A percentile compares a stretch with the other conserved stretches of the same genome.
Evolutionary conservation across 768 basidiomycete genomes (phyloP).

Genomic region (Hygrocybe punicea): DNA sequence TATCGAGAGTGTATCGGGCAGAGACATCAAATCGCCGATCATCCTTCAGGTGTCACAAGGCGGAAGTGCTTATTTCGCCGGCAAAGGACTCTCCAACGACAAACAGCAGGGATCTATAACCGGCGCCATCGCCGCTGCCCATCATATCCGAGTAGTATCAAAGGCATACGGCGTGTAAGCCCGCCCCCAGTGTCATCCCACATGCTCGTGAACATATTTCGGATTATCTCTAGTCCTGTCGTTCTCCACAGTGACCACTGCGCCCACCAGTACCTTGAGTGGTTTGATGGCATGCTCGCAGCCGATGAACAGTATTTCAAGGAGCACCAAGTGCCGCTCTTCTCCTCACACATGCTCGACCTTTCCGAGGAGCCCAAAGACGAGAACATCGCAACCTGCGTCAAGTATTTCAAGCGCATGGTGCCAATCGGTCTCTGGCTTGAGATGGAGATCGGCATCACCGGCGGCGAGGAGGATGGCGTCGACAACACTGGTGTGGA

Average conservation of each 20-base stretch:
- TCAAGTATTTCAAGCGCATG: constrained; percentile 94
- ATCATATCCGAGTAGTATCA: constrained; percentile 84
- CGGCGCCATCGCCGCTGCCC: constrained; percentile 91
- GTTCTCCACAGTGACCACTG: constrained; percentile 98
- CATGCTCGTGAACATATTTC: constrained; percentile 1
- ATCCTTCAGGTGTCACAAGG: constrained; percentile 98
- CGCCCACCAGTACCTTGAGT: constrained; percentile 94
- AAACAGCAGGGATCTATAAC: constrained; percentile 92
- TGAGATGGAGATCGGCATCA: constrained; percentile 99
- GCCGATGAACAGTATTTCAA: constrained; percentile 94
- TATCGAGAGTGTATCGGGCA: constrained; percentile 29
- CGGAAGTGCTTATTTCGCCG: constrained; percentile 92
- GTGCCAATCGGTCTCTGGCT: constrained; percentile 90
- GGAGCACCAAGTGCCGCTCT: constrained; percentile 79
- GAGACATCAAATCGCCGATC: constrained; percentile 95
- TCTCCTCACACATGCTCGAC: constrained; percentile 99
- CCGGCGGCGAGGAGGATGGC: constrained; percentile 98
- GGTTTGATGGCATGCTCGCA: constrained; percentile 99
- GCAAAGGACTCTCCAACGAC: constrained; percentile 93
- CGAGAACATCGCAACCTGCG: constrained; percentile 91
- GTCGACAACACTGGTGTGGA: constrained; percentile 97
- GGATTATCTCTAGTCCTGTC: constrained; percentile 63
- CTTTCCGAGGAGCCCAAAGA: constrained; percentile 91
- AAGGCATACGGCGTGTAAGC: constrained; percentile 91
- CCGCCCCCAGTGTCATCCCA: not conserved